Evolutionary conservation across 495 filamentous ascomycete genomes (phyloP), one percentile per base, ranked within the genome.

Genomic region (Penicillium maclennaniae): DNA sequence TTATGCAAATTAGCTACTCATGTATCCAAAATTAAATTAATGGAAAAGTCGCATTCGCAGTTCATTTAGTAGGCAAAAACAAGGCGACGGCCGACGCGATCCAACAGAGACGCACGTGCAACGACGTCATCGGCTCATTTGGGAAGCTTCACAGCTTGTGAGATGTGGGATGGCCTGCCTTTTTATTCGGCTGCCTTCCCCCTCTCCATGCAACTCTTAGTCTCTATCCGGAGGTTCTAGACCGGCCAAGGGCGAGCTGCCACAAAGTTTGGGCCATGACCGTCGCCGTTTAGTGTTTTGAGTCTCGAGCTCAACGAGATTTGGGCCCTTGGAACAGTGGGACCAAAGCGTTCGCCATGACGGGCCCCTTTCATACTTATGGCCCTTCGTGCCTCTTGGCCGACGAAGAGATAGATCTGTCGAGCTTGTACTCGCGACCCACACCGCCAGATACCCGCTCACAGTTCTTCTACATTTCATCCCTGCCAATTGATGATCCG

Each of bases 381-480:
- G 80, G 78, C 45, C 68, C 78, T 25, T 71, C 68, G 21, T 84
- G 81, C 60, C 62, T 76, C 44, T 67, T 82, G 14, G 58, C 69
- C 19, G 69, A 71, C 25, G 71, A 74, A 39, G 68, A 71, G 36
- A 59, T 60, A 8, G 63, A 66, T 53, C 69, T 59, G 49, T 56
- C 69, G 15, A 61, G 59, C 51, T 70, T 66, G 52, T 63, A 68
- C 45, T 63, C 59, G 38, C 67, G 51, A 26, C 45, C 56, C n/a
- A 53, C 56, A 21, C 72, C 75, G 23, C 78, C 78, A n/a, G 66
- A 63, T 7, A 61, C 87, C 27, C 76, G 76, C 23, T 78, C 86
- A 41, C 90, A 91, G 41, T 95, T 87, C 73, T 95, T 92, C 65
- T 93, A 92, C 69, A 76, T 81, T 26, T 91, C 89, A 14, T 74